Base-by-base conservation (phyloP, 306 rosid genomes). In the Cyclanthera cordifolia region DNA sequence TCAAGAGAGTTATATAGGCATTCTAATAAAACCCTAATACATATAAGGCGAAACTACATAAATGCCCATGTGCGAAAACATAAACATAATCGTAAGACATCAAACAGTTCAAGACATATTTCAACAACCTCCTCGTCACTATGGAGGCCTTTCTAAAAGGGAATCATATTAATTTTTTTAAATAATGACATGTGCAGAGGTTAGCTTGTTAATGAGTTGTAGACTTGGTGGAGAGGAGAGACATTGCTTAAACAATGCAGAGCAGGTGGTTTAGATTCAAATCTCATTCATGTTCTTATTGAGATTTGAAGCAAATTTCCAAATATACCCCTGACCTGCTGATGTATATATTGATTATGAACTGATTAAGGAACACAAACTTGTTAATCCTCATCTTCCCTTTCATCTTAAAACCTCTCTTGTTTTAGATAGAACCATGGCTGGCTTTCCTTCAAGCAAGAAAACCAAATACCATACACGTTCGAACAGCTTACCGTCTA, bases 401-500 rank as follows among this genome's bases (percentile, higher is more conserved):
- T 23, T 53, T 52, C 57, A 59, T 50, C 47, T 71, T 59, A 69
- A 66, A 81, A 23, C 13, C 58, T 52, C 69, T 39, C 9, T 58
- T 5, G 20, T 46, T 20, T 50, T 47, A 8, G 20, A 64, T 56
- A 20, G 23, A 57, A 76, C 46, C 21, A 83, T 82, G 86, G 82
- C 82, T 53, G 67, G 70, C 45, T 78, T 77, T 30, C 32, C 76
- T 70, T 47, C 43, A 28, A 82, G 57, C 78, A 53, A 73, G 5
- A 79, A 73, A 66, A 70, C 75, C 73, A 75, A 74, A 64, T 61
- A 76, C 75, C 82, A 84, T 47, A 60, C 71, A 32, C 82, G 86
- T 12, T 79, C 84, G 4, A 76, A 69, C 57, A 82, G 83, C 73
- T 69, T 79, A 45, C 86, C 86, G 5, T 60, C 83, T 0, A 82